A percentile compares a stretch with the other conserved stretches of the same genome.
phyloP scores from a whole-genome alignment of 2,329 filamentous ascomycete genomes.

The Phaeosphaeria sp. region DNA sequence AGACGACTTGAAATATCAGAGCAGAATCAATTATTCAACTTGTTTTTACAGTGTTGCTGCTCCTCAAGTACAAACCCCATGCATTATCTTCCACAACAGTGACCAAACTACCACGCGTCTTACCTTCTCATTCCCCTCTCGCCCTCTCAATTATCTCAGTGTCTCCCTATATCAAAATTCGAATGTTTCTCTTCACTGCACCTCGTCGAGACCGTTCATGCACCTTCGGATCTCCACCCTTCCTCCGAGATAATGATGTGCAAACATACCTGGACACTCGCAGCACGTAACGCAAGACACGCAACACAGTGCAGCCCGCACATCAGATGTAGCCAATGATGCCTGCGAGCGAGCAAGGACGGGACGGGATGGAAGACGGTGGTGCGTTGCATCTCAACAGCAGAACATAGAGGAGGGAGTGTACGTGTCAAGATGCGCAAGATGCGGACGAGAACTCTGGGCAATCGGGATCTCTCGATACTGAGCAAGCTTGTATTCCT shows the following conservation, averaged over 20 bases:
- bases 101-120: not conserved
- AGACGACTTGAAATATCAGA: too few relatives aligned
- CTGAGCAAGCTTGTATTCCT: not conserved
- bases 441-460: not conserved
- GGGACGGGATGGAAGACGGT: not conserved
- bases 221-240: conserved; percentile 14
- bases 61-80: not conserved
- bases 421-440: not conserved
- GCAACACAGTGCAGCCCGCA: not conserved
- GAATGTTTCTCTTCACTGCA: not conserved
- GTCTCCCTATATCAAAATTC: too few relatives aligned
- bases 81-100: not conserved
- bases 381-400: not conserved
- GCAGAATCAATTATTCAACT: too few relatives aligned
- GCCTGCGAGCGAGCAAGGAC: not conserved
- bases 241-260: conserved; percentile 1
- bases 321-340: not conserved
- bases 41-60: too few relatives aligned
- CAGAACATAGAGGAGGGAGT: not conserved
- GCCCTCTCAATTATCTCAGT: not conserved
- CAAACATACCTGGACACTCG: not conserved
- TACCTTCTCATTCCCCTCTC: not conserved
- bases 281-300: not conserved
- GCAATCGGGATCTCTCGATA: not conserved
- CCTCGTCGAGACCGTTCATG: not conserved